Base-by-base conservation (phyloP, 805 yeast genomes). In the Wickerhamomyces kurtzmanii region DNA sequence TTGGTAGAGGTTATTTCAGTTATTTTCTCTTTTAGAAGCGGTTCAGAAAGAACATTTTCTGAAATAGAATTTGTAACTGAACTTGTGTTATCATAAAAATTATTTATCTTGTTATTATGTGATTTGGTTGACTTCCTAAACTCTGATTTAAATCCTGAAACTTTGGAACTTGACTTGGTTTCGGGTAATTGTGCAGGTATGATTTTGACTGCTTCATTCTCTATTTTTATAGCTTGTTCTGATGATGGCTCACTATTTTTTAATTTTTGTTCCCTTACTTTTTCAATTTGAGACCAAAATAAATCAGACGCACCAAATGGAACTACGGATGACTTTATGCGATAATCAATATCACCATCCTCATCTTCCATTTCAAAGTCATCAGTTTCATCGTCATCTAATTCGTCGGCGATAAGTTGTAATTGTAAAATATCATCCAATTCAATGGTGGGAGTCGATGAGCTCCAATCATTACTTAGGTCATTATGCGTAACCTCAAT, bases 371-470 rank as follows among this genome's bases (percentile, higher is more conserved):
- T 55, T 20, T 40, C 42, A 12, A 43, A 44, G 2, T 34, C 44
- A 2, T 40, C 49, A n/a, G 43, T 37, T 8, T 39, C 52, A 6
- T 40, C 52, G 5, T 47, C 57, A 15, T 51, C 56, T 10, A 65
- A 38, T 9, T 68, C 69, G 28, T 64, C 71, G 0, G 78, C 75
- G 3, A 72, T 51, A 15, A 73, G 28, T 34, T 74, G 80, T 11
- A 75, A 46, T 30, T 72, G 71, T 1, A 70, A 43, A 7, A 72
- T 40, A 33, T 72, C 76, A 4, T 62, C 60, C 5, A 53, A 53
- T 28, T 59, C 65, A 24, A 65, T 53, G 1, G 59, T 52, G 11
- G 40, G 41, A n/a, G 25, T 10, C 23, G 24, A 14, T 10, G 11
- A 8, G 12, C 21, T 12, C 31, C 29, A 20, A 31, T n/a, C 16